Evolutionary conservation across 208 protist genomes (phyloP).

Genomic region (Herpetomonas samuelpessoai): DNA sequence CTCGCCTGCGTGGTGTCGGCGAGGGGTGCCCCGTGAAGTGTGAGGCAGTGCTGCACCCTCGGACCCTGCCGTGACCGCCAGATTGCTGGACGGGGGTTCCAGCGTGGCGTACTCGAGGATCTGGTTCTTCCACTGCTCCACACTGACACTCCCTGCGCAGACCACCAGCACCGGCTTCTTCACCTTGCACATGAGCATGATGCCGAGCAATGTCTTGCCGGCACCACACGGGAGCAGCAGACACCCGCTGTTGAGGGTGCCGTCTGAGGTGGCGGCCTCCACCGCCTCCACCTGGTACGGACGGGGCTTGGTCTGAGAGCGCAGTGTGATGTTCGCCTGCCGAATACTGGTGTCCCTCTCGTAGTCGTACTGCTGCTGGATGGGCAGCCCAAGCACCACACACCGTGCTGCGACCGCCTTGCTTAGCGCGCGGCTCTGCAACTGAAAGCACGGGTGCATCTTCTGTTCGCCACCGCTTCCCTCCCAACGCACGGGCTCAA

Average conservation of each 20-base stretch:
- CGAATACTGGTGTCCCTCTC: constrained; percentile 64
- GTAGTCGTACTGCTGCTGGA: constrained; percentile 86
- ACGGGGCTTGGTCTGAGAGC: constrained; percentile 72
- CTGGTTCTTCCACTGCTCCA: constrained; percentile 97
- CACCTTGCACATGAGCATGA: constrained; percentile 95
- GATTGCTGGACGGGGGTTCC: constrained; percentile 20
- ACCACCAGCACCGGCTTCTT: constrained; percentile 95
- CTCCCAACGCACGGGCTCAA: constrained; percentile 21
- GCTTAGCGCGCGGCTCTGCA: constrained; percentile 56
- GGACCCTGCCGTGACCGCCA: neutral
- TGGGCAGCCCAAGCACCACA: constrained; percentile 69
- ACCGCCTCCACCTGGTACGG: constrained; percentile 84
- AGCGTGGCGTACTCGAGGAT: constrained; percentile 90
- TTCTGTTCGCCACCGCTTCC: constrained; percentile 14
- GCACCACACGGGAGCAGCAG: constrained; percentile 99
- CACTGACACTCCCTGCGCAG: constrained; percentile 93
- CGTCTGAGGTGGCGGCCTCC: constrained; percentile 53
- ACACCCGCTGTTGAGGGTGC: constrained; percentile 91
- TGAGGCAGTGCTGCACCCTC: neutral
- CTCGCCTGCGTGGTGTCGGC: neutral
- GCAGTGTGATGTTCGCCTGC: constrained; percentile 53
- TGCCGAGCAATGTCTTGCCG: constrained; percentile 99
- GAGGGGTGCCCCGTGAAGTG: neutral
- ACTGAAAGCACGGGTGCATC: constrained; percentile 29
- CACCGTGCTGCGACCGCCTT: constrained; percentile 71